Evolutionary conservation across 2,329 filamentous ascomycete species (phyloP).

Genomic region (Orbilia oligospora): DNA sequence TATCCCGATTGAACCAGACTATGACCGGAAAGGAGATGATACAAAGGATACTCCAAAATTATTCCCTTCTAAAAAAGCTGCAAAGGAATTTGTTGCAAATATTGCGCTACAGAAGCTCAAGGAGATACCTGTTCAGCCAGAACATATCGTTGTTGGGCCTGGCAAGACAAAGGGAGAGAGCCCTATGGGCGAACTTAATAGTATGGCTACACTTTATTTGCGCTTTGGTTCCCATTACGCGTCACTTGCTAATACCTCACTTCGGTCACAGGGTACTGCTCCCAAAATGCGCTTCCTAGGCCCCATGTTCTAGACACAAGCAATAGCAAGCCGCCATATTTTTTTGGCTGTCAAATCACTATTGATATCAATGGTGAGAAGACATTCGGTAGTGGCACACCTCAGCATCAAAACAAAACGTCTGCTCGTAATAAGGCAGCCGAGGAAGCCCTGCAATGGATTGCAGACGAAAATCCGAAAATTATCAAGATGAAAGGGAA

Average conservation of each 20-base stretch:
- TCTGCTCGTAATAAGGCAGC: conserved; percentile 50
- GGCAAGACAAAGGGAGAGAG: conserved; percentile 54
- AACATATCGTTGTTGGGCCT: conserved; percentile 39
- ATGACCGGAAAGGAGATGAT: conserved; percentile 47
- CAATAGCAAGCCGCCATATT: conserved; percentile 54
- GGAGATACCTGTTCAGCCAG: conserved; percentile 13
- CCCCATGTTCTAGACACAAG: conserved; percentile 55
- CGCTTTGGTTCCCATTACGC: background rate
- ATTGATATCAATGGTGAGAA: conserved; percentile 47
- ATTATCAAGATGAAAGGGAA: conserved; percentile 52
- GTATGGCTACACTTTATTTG: conserved; percentile 10
- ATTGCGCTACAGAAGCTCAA: conserved; percentile 40
- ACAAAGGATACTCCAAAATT: conserved; percentile 30
- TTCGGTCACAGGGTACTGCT: conserved; percentile 43
- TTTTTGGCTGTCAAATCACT: conserved; percentile 56
- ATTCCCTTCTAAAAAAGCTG: conserved; percentile 56
- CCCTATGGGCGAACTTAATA: conserved; percentile 57
- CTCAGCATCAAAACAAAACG: conserved; percentile 42
- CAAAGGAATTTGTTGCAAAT: conserved; percentile 50
- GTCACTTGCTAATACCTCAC: background rate
- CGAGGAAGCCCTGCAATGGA: conserved; percentile 39
- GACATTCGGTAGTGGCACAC: conserved; percentile 39
- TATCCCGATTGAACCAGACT: conserved; percentile 25
- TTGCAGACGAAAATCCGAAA: conserved; percentile 40
- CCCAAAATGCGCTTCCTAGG: conserved; percentile 50